phyloP scores from a whole-genome alignment of 2,329 filamentous ascomycete species.

The Fusarium floridanum region DNA sequence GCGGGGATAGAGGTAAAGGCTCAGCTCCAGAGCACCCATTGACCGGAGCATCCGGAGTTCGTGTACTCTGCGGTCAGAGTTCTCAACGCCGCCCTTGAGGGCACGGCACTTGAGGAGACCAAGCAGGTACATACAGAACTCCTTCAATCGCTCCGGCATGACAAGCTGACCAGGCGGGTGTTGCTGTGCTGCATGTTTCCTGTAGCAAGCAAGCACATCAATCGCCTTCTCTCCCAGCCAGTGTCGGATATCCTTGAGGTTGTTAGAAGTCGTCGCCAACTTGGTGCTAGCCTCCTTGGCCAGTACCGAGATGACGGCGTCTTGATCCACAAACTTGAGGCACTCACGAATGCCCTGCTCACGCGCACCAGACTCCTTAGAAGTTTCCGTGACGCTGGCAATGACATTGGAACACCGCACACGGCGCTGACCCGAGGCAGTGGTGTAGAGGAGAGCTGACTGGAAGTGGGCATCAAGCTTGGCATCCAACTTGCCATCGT shows the following conservation, averaged over 20 bases:
- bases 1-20: constrained; percentile 93
- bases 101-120: constrained; percentile 90
- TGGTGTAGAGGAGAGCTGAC: constrained; percentile 93
- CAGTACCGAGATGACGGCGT: constrained; percentile 88
- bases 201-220: constrained; percentile 90
- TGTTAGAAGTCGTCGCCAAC: constrained; percentile 75
- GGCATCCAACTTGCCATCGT: constrained; percentile 96
- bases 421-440: constrained; percentile 86
- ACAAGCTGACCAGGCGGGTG: constrained; percentile 94
- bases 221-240: constrained; percentile 91
- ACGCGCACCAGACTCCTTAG: constrained; percentile 54
- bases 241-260: constrained; percentile 86
- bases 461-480: constrained; percentile 99
- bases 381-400: constrained; percentile 84
- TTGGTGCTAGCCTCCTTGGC: constrained; percentile 95
- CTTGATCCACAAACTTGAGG: constrained; percentile 96
- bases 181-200: constrained; percentile 88
- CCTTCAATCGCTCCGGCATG: constrained; percentile 94
- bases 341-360: constrained; percentile 77
- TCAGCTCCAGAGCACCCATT: constrained; percentile 88
- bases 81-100: constrained; percentile 93
- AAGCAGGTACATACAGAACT: constrained; percentile 96
- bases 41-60: constrained; percentile 91
- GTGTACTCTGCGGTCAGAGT: constrained; percentile 89
- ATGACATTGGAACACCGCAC: constrained; percentile 95